A percentile compares a stretch with the other conserved stretches of the same genome.
phyloP scores from a whole-genome alignment of 2,329 filamentous ascomycete species.

The Aspergillus melleus region DNA sequence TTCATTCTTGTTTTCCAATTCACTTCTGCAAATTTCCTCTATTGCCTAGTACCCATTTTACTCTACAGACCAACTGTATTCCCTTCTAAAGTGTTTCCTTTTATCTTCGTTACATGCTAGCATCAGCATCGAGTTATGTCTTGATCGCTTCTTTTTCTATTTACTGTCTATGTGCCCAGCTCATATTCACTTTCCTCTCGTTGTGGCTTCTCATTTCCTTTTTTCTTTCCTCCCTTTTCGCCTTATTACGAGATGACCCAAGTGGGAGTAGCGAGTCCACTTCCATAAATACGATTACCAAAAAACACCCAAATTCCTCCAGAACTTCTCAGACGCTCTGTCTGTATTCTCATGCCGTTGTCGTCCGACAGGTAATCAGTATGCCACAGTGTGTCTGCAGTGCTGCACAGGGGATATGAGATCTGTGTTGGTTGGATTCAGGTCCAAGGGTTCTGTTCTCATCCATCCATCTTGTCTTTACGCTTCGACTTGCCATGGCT shows the following conservation, averaged over 20 bases:
- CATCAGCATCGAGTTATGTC: slow-evolving; percentile 24
- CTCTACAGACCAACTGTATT: slow-evolving; percentile 20
- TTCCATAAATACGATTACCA: slow-evolving; percentile 1
- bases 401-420: neutral
- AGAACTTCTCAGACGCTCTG: neutral
- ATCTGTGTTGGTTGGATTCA: neutral
- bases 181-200: slow-evolving; percentile 3
- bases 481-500: neutral
- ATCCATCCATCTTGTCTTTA: neutral
- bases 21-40: slow-evolving; percentile 22
- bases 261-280: slow-evolving; percentile 14
- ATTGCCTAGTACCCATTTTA: slow-evolving; percentile 20
- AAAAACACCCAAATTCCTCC: neutral
- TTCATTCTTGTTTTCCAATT: slow-evolving; percentile 16
- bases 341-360: neutral
- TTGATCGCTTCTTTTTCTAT: slow-evolving; percentile 3
- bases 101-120: slow-evolving; percentile 24
- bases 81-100: slow-evolving; percentile 26
- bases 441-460: neutral
- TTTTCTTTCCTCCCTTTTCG: slow-evolving; percentile 19
- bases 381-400: neutral
- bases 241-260: slow-evolving; percentile 18
- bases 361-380: neutral
- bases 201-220: slow-evolving; percentile 6
- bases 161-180: neutral